Evolutionary conservation across 306 rosid genomes (phyloP), one percentile per base, ranked within the genome.

Genomic region (Hippophae gyantsensis): DNA sequence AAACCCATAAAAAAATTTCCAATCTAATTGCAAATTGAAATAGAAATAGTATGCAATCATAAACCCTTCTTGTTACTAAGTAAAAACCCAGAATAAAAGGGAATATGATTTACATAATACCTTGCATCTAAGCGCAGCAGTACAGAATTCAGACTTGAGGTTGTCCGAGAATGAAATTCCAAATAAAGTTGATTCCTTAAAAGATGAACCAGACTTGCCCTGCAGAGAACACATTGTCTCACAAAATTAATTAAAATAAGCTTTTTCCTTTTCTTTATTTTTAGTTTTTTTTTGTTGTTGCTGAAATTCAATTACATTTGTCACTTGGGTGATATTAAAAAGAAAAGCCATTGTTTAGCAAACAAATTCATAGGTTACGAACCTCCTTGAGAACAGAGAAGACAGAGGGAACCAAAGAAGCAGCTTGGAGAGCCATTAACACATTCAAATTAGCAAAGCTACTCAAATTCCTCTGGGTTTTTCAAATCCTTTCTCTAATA

Each of bases 121-220:
- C 99, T 87, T 87, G 81, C 80, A 75, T 70, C 89, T 82, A 56
- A 93, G 64, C 46, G 89, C 78, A 75, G 84, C 81, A 61, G 89
- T 82, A 74, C 61, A 54, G 82, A 84, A 80, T 26, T 86, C 95
- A 63, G 83, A 74, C 73, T 75, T 92, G 76, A 71, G 61, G 58
- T 86, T 64, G 32, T 85, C 95, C 11, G 95, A 69, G 53, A 93
- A 69, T 45, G 94, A 69, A 63, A 82, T 77, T 50, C 99, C 99
- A 63, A 93, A 88, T 5, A 93, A 62, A 12, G 80, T 68, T 6
- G 97, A 84, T 13, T 92, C 96, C 83, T 74, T 92, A 49, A 80
- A 72, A 66, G 76, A 87, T 0, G 71, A 78, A 72, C 81, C 23
- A 13, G 58, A 48, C 67, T 86, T 93, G 14, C 89, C 95, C 99